Evolutionary conservation across 257 asterid genomes (phyloP).

Genomic region (Cinchona pubescens): DNA sequence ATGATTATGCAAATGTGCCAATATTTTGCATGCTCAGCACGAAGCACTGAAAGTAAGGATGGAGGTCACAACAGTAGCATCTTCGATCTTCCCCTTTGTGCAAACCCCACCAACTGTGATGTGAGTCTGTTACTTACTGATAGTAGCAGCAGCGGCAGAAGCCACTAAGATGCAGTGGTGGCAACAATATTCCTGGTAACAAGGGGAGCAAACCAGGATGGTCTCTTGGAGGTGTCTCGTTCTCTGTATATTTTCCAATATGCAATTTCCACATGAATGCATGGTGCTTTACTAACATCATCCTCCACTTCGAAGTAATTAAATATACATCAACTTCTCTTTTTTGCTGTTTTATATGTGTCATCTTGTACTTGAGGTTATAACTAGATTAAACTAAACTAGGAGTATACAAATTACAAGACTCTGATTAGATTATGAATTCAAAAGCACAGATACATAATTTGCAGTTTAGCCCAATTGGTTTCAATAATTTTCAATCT

Average conservation of each 20-base stretch:
- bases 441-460: too few species aligned
- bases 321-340: too few species aligned
- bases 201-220: conserved; percentile 71
- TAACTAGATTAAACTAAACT: too few species aligned
- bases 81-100: conserved; percentile 10
- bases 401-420: too few species aligned
- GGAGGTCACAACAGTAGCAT: background rate
- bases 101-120: conserved; percentile 1
- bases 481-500: too few species aligned
- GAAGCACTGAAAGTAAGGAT: too few species aligned
- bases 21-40: too few species aligned
- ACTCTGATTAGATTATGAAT: too few species aligned
- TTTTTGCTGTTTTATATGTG: too few species aligned
- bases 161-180: conserved; percentile 13
- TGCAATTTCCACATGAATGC: background rate
- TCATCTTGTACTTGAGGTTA: too few species aligned
- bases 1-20: too few species aligned
- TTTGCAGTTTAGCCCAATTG: too few species aligned
- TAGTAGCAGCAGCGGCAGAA: background rate
- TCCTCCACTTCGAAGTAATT: background rate
- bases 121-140: background rate
- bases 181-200: conserved; percentile 41
- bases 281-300: background rate
- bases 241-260: conserved; percentile 7
- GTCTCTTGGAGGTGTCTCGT: conserved; percentile 24